These are phyloP conservation scores for Trichosanthes cucumerina DNA, from an alignment of 306 rosid species.

Conservation along the genomic window DNA sequence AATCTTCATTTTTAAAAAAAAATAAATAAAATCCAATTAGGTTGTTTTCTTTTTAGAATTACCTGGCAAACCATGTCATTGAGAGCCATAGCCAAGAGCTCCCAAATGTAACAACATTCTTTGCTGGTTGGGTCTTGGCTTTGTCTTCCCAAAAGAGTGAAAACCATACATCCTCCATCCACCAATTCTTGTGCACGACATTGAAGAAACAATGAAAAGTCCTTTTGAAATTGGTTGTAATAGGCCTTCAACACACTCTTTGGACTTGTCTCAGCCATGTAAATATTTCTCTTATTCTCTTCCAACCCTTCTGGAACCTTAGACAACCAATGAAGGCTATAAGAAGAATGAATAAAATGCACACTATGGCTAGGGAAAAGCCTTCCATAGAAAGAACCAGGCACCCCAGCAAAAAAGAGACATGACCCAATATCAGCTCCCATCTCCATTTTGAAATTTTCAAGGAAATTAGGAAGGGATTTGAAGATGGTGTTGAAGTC, in stretches of 20 bases:
- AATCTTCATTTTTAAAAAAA: too few relatives aligned
- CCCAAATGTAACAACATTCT: not conserved
- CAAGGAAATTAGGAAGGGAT: slow-evolving; percentile 23
- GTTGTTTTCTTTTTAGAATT: not conserved
- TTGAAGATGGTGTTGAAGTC: slow-evolving; percentile 39
- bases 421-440: slow-evolving; percentile 16
- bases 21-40: too few relatives aligned
- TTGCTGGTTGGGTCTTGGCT: slow-evolving; percentile 6
- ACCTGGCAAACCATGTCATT: slow-evolving; percentile 41
- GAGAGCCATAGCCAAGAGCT: slow-evolving; percentile 22
- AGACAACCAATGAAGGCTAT: slow-evolving; percentile 35
- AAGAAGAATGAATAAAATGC: slow-evolving; percentile 34
- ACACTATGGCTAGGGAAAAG: slow-evolving; percentile 30
- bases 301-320: slow-evolving; percentile 25
- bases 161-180: slow-evolving; percentile 27
- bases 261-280: slow-evolving; percentile 19
- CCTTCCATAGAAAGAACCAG: slow-evolving; percentile 41
- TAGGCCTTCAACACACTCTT: slow-evolving; percentile 15
- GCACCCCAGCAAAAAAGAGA: slow-evolving; percentile 31
- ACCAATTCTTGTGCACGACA: slow-evolving; percentile 30
- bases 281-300: slow-evolving; percentile 21
- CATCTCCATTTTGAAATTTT: not conserved
- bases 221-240: slow-evolving; percentile 20
- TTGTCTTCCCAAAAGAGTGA: slow-evolving; percentile 23
- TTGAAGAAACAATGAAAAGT: slow-evolving; percentile 24